Percentiles rank a stretch among this genome's conserved stretches.
phyloP scores from a whole-genome alignment of 345 rosid genomes.

The Trapa incisa region DNA sequence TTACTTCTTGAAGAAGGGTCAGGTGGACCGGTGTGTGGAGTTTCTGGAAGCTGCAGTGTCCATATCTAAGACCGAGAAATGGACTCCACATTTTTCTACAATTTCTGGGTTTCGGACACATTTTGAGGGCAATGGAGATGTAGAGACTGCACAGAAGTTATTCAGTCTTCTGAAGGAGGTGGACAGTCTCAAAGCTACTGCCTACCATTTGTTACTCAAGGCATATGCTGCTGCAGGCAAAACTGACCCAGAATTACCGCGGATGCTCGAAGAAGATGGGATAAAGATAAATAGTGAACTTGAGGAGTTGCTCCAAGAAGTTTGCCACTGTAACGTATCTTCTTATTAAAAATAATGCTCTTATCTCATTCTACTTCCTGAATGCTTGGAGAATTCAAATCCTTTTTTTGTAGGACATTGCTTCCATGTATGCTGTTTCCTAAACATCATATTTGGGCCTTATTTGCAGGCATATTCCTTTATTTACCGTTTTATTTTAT shows the following conservation, averaged over 20 bases:
- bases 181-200: slow-evolving; percentile 24
- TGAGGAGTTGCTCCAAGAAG: slow-evolving; percentile 5
- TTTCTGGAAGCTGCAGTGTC: slow-evolving; percentile 38
- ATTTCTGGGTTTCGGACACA: slow-evolving; percentile 26
- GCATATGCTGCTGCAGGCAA: slow-evolving; percentile 47
- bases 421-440: no score
- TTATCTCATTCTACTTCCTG: neutral
- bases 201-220: slow-evolving; percentile 27
- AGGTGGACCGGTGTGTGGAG: slow-evolving; percentile 28
- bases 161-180: neutral
- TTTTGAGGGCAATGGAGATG: slow-evolving; percentile 46
- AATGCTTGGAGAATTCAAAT: neutral
- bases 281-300: slow-evolving; percentile 36
- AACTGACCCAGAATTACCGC: slow-evolving; percentile 36
- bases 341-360: no score
- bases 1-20: slow-evolving; percentile 32
- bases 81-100: slow-evolving; percentile 32
- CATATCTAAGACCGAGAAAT: slow-evolving; percentile 17
- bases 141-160: slow-evolving; percentile 14
- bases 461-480: no score
- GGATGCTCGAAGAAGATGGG: slow-evolving; percentile 33
- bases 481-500: no score
- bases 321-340: slow-evolving; percentile 17
- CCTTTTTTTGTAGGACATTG: no score
- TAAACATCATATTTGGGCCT: no score